Percentiles rank a stretch among this genome's conserved stretches.
Evolutionary conservation across 176 grass and related monocot species (phyloP).

Genomic region (Elymus sibiricus): DNA sequence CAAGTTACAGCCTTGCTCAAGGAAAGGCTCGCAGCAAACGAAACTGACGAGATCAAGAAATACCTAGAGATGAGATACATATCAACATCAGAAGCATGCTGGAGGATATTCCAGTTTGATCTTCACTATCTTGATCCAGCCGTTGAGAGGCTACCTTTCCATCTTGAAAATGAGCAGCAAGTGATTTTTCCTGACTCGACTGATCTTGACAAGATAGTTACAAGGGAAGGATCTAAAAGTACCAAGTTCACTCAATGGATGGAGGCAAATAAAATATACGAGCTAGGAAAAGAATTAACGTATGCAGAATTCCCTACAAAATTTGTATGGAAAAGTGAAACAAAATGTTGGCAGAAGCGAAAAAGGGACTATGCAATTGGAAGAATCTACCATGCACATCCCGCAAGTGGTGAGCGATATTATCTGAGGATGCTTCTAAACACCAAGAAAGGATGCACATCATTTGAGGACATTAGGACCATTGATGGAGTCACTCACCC

Average conservation of each 20-base stretch:
- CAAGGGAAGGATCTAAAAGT: no score
- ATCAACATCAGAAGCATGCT: background rate
- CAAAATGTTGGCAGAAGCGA: background rate
- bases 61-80: slow-evolving; percentile 20
- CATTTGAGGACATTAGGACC: no score
- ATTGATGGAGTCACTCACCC: no score
- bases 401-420: background rate
- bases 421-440: background rate
- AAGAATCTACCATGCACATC: background rate
- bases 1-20: background rate
- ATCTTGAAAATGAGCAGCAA: background rate
- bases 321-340: background rate
- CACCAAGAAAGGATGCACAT: background rate
- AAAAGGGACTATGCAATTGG: background rate
- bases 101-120: slow-evolving; percentile 11
- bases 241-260: slow-evolving; percentile 28
- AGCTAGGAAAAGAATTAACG: background rate
- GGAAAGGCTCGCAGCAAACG: background rate
- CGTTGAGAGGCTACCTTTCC: slow-evolving; percentile 1
- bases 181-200: background rate
- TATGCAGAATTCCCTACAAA: background rate
- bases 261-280: background rate
- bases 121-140: background rate
- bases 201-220: background rate
- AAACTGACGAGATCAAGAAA: slow-evolving; percentile 16